Base-by-base conservation (phyloP, 306 rosid species). In the Rosa multiflora region DNA sequence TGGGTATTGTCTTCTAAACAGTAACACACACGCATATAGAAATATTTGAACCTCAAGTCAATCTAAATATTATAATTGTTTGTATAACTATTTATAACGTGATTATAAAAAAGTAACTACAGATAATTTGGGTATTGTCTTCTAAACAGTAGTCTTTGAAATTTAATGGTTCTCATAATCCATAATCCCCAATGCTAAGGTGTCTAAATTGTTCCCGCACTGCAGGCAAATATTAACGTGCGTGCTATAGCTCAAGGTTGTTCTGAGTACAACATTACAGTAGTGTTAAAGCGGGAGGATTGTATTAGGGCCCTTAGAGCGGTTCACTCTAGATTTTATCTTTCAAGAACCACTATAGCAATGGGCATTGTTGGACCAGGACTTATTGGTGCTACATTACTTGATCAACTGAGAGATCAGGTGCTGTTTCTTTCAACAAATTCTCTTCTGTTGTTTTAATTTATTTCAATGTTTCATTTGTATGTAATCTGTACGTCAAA, bases 201-300 rank as follows among this genome's bases (percentile, higher is more conserved):
- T 51, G 14, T 59, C 32, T 75, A 78, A 84, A 62, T 81, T 66
- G 73, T 71, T 64, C 68, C 49, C 48, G 20, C 49, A 12, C 56
- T 84, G 88, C 93, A 95, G 99, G 99, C 99, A 70, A 93, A 82
- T 83, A 88, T 95, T 70, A 95, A 95, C 84, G 95, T 95, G 61
- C 99, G 99, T 43, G 99, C 99, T 73, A 95, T 95, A 77, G 99
- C 99, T 67, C 99, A 95, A 89, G 99, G 99, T 84, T 95, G 99
- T 82, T 85, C 93, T 6, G 99, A 95, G 91, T 93, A 93, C 88
- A 95, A 95, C 82, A 89, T 95, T 10, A 95, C 99, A 17, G 97
- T 95, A 44, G 98, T 95, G 42, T 18, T 95, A 61, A 95, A 89
- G 90, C 87, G 97, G 72, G 99, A 93, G 83, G 98, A 95, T 81